A percentile compares a stretch with the other conserved stretches of the same genome.
Evolutionary conservation across 805 yeast genomes (phyloP).

Genomic region (Lachancea quebecensis): DNA sequence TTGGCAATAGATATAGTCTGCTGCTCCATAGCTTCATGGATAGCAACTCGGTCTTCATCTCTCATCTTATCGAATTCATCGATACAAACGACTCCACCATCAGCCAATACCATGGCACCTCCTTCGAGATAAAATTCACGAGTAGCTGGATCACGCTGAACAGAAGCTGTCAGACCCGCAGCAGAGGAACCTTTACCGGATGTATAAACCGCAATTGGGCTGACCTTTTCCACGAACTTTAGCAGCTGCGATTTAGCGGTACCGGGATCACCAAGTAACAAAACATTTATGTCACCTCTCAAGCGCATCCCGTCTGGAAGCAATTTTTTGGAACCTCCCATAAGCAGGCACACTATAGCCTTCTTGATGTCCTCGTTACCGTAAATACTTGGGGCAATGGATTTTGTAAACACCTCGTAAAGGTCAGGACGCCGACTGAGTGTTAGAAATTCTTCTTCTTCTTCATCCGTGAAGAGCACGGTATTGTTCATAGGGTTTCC

Average conservation of each 20-base stretch:
- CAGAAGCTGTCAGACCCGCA: constrained; percentile 97
- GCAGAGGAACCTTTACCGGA: constrained; percentile 99
- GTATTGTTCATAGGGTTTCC: constrained; percentile 49
- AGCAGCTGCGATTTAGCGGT: constrained; percentile 92
- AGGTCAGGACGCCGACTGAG: constrained; percentile 78
- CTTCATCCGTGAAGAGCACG: constrained; percentile 75
- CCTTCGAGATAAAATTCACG: constrained; percentile 95
- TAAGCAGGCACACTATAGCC: constrained; percentile 82
- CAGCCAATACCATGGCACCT: constrained; percentile 99
- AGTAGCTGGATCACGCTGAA: constrained; percentile 82
- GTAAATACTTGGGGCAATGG: constrained; percentile 95
- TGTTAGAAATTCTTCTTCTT: constrained; percentile 82
- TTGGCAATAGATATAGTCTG: constrained; percentile 98
- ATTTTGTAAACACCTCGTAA: constrained; percentile 74
- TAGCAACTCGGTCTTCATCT: constrained; percentile 97
- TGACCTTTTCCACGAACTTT: constrained; percentile 93
- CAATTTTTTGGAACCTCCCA: constrained; percentile 91
- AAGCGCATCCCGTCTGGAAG: constrained; percentile 94
- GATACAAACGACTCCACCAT: constrained; percentile 98
- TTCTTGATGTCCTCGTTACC: constrained; percentile 91
- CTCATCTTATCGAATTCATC: constrained; percentile 99
- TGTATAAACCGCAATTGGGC: constrained; percentile 96
- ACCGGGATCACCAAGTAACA: constrained; percentile 97
- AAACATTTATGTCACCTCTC: constrained; percentile 89
- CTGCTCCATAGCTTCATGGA: constrained; percentile 99